Conservation (phyloP, 129 eudicot genomes). For the Tanacetum coccineum region DNA sequence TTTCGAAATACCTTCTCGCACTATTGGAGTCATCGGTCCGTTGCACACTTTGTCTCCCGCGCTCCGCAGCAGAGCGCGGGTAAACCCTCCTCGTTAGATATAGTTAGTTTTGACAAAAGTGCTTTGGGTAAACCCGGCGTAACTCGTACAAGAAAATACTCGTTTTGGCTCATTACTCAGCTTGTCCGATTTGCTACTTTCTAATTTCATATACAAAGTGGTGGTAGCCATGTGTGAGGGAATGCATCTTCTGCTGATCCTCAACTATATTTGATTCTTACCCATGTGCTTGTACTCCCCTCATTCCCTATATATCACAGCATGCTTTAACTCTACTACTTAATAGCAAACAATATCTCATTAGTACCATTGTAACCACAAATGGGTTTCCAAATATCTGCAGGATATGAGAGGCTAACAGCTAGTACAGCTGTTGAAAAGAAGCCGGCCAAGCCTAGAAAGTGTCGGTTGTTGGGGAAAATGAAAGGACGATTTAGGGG, state of each 20-base stretch:
- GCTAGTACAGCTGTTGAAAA: conserved; percentile 3
- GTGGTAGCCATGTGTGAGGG: conserved; percentile 13
- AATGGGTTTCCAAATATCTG: conserved; percentile 15
- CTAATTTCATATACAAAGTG: background rate
- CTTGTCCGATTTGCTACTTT: background rate
- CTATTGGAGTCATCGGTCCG: too few relatives aligned
- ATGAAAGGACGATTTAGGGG: conserved; percentile 10
- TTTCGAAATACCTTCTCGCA: too few relatives aligned
- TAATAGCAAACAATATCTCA: background rate
- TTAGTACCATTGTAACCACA: background rate
- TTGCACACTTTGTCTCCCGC: too few relatives aligned
- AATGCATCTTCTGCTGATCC: background rate
- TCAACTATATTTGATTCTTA: conserved; percentile 1
- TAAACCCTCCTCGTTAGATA: too few relatives aligned
- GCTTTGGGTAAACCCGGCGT: too few relatives aligned
- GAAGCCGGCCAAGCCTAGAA: conserved; percentile 7
- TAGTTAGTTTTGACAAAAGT: too few relatives aligned
- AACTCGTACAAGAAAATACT: background rate
- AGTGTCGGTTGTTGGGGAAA: conserved; percentile 3
- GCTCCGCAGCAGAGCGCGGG: too few relatives aligned
- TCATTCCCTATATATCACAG: conserved; percentile 7
- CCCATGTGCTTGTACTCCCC: conserved; percentile 18
- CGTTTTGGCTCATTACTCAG: too few relatives aligned
- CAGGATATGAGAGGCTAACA: conserved; percentile 1
- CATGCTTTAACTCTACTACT: background rate